Base-by-base conservation (phyloP, 2,329 filamentous ascomycete genomes). In the Myriosclerotinia duriaeana region DNA sequence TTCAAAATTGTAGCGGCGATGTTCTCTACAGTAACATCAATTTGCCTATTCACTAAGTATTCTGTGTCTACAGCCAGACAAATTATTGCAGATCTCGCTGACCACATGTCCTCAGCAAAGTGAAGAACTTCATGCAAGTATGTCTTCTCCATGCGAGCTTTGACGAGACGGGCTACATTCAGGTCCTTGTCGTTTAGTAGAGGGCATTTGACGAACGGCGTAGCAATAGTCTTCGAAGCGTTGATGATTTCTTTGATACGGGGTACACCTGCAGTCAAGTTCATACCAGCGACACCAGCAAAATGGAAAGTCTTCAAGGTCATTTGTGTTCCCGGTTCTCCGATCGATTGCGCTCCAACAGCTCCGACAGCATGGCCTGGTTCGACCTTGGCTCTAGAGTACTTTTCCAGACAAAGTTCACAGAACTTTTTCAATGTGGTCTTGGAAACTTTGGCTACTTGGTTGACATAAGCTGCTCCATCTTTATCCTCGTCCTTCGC, bases 191-290 rank as follows among this genome's bases (percentile, higher is more conserved):
- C 87, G 75, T 93, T 95, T 70, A 92, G 84, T 6, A 98, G 83
- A 5, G 91, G 89, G 74, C 95, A 98, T 7, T 86, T 88, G 72
- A 99, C 96, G 76, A 99, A 90, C 0, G 95, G 95, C 0, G 95
- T 99, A 77, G 91, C 96, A 78, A 99, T 99, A 60, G 83, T 82
- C 77, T 93, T 96, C 11, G 93, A 97, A 7, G 95, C 95, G 79
- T 99, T 99, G 87, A 99, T 99, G 72, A 99, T 99, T 83, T 99
- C 95, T 80, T 99, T 99, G 82, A 99, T 99, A 88, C 95, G 94
- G 1, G 95, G 95, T 8, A 99, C 95, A 91, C 95, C 95, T 76
- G 97, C 92, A 0, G 95, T 99, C 76, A 99, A 97, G 84, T 92
- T 97, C 95, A 99, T 98, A 78, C 94, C 94, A 53, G 95, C 95